Percentiles rank a stretch among this genome's conserved stretches.
phyloP scores from a whole-genome alignment of 345 rosid species.

The Arabidopsis thaliana region TAIR10.1 NC_003074.8:2236501-2237000 shows the following conservation, averaged over 20 bases:
- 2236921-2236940: not conserved
- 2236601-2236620: constrained; percentile 65
- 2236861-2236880: constrained; percentile 63
- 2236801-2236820: constrained; percentile 74
- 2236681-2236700: constrained; percentile 60
- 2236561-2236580: not conserved
- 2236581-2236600: constrained; percentile 20
- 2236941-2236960: not conserved
- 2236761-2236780: constrained; percentile 62
- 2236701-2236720: constrained; percentile 50
- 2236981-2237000: not conserved
- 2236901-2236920: constrained; percentile 46
- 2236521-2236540: constrained; percentile 12
- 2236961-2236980: constrained; percentile 5
- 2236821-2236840: constrained; percentile 56
- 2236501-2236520: constrained; percentile 93
- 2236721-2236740: constrained; percentile 42
- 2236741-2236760: constrained; percentile 58
- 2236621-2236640: constrained; percentile 68
- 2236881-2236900: constrained; percentile 54
- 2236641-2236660: constrained; percentile 51
- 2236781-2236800: constrained; percentile 64
- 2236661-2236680: constrained; percentile 51
- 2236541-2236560: constrained; percentile 8
- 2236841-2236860: constrained; percentile 77